A percentile compares a stretch with the other conserved stretches of the same genome.
These are phyloP conservation scores for Dryas octopetala DNA, from an alignment of 306 rosid species.

Conservation along the genomic window DNA sequence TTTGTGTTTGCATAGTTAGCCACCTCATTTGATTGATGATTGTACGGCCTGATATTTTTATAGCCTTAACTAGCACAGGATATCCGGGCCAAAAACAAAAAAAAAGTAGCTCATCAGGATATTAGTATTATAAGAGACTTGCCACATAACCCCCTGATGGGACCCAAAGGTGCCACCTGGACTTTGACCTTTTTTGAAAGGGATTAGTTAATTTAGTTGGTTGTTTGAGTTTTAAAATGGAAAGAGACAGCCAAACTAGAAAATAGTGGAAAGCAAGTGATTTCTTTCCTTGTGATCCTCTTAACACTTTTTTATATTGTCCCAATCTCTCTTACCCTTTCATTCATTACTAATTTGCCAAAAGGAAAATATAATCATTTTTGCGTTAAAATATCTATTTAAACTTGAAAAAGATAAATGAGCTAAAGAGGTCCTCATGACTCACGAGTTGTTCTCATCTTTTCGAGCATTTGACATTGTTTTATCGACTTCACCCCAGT, in stretches of 20 bases:
- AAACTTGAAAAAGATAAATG: background rate
- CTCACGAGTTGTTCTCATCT: background rate
- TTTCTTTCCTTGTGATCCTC: conserved; percentile 1
- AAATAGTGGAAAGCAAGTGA: background rate
- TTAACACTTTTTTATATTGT: background rate
- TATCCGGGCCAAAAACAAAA: too few species aligned
- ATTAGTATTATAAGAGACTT: background rate
- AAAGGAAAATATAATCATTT: background rate
- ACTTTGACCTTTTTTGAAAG: conserved; percentile 1
- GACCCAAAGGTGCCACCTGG: conserved; percentile 30
- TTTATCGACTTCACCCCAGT: too few species aligned
- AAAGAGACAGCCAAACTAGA: conserved; percentile 30
- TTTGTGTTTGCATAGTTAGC: conserved; percentile 8
- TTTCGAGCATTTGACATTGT: background rate
- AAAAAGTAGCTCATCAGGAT: too few species aligned
- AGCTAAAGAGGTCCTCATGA: background rate
- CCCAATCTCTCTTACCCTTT: background rate
- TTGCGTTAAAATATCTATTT: background rate
- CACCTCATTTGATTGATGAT: conserved; percentile 15
- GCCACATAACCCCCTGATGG: conserved; percentile 28
- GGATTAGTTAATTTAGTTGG: background rate
- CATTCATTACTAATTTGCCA: background rate
- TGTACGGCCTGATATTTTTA: background rate
- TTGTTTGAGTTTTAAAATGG: conserved; percentile 15
- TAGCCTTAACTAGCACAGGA: background rate